Evolutionary conservation across 108 stramenopile genomes (phyloP).

Genomic region (Skeletonema marinoi): DNA sequence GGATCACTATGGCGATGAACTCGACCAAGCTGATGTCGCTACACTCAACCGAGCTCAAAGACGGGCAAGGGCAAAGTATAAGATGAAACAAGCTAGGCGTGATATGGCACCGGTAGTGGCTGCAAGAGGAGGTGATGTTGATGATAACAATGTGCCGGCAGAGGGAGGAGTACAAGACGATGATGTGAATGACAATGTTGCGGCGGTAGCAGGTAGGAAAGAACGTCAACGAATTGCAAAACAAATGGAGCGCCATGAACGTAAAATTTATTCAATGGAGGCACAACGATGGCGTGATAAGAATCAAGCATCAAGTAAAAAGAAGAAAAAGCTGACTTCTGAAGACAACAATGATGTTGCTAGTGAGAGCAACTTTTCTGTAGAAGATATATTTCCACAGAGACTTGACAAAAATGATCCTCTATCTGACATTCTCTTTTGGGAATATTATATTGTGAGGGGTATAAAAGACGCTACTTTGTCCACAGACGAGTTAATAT

Average conservation of each 20-base stretch:
- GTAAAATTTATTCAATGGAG: conserved; percentile 53
- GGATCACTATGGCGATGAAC: conserved; percentile 47
- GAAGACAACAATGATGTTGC: conserved; percentile 14
- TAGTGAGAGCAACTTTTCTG: conserved; percentile 26
- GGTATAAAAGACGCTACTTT: conserved; percentile 1
- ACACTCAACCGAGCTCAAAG: conserved; percentile 68
- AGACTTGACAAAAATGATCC: conserved; percentile 25
- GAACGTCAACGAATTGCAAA: conserved; percentile 75
- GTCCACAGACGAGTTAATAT: conserved; percentile 2
- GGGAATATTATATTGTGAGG: conserved; percentile 17
- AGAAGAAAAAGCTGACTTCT: conserved; percentile 19
- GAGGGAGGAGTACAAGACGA: conserved; percentile 8
- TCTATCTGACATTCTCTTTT: conserved; percentile 27
- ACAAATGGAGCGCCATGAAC: conserved; percentile 60
- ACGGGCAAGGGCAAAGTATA: conserved; percentile 61
- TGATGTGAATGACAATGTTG: conserved; percentile 5
- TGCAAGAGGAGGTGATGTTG: conserved; percentile 14
- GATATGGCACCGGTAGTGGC: conserved; percentile 1
- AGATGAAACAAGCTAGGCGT: conserved; percentile 67
- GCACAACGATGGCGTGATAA: conserved; percentile 47
- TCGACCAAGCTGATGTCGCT: conserved; percentile 61
- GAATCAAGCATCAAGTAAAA: conserved; percentile 6
- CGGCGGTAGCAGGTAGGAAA: conserved; percentile 41
- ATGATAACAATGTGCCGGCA: conserved; percentile 14
- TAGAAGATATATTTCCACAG: conserved; percentile 16